A percentile compares a stretch with the other conserved stretches of the same genome.
These are phyloP conservation scores for Camelina sativa DNA, from an alignment of 345 rosid genomes.

Conservation along the genomic window DNA sequence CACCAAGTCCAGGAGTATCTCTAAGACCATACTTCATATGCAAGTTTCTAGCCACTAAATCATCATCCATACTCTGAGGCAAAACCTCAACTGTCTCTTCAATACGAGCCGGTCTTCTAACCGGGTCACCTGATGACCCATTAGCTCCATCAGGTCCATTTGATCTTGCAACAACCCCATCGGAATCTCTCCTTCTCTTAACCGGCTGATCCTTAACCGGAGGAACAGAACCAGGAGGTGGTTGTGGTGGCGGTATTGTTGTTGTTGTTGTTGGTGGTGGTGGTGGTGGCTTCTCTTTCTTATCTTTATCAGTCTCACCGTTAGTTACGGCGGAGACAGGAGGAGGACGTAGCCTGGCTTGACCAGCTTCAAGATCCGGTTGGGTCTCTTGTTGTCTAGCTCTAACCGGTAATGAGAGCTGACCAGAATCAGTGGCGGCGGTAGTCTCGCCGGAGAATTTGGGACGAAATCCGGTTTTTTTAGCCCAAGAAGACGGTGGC, in stretches of 20 bases:
- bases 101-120: slow-evolving; percentile 64
- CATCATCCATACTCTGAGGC: slow-evolving; percentile 69
- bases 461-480: slow-evolving; percentile 88
- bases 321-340: slow-evolving; percentile 37
- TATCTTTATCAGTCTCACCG: slow-evolving; percentile 44
- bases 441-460: slow-evolving; percentile 94
- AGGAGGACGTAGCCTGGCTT: slow-evolving; percentile 38
- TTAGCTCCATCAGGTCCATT: slow-evolving; percentile 51
- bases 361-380: slow-evolving; percentile 84
- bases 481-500: slow-evolving; percentile 97
- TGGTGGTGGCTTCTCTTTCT: slow-evolving; percentile 39
- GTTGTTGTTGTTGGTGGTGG: slow-evolving; percentile 6
- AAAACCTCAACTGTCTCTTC: slow-evolving; percentile 65
- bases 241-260: not conserved
- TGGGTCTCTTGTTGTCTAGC: slow-evolving; percentile 53
- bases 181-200: slow-evolving; percentile 88
- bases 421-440: slow-evolving; percentile 81
- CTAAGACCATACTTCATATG: slow-evolving; percentile 92
- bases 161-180: slow-evolving; percentile 50
- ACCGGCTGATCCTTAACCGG: slow-evolving; percentile 61
- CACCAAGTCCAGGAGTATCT: slow-evolving; percentile 96
- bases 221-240: slow-evolving; percentile 10
- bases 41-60: slow-evolving; percentile 59
- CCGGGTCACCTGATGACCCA: slow-evolving; percentile 47
- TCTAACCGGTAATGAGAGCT: slow-evolving; percentile 55